Base-by-base conservation (phyloP, 805 yeast species). In the Spencermartinsiella europaea region DNA sequence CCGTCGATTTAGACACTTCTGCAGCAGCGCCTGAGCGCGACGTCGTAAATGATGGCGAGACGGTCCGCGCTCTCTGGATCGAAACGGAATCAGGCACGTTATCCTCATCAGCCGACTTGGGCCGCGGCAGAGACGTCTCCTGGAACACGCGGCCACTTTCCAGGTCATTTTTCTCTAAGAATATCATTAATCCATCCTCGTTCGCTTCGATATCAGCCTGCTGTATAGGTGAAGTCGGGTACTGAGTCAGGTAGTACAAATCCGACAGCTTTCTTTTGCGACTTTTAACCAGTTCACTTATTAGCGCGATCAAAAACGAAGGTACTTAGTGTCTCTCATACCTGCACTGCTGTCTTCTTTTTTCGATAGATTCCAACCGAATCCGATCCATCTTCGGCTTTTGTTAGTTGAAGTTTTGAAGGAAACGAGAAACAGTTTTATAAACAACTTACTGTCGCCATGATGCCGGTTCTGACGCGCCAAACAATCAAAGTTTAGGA, bases 211-310 rank as follows among this genome's bases (percentile, higher is more conserved):
- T 64, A 25, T 57, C 70, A 42, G 55, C 69, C 49, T 57, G 69
- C 48, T 72, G 71, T 53, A 59, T 67, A 40, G 68, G 79, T 53
- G 75, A 59, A 47, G 70, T 66, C 16, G 81, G 77, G 43, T 77
- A 62, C 49, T 77, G 62, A 8, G 85, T 70, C 12, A 82, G 73
- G 52, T 80, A 76, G 58, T 78, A 82, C 15, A 83, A 65, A 60
- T 81, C 85, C 1, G 83, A 72, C 20, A 83, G 67, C 56, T 78
- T 79, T 21, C 81, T 66, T 55, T 79, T 79, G 41, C 88, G 67
- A 38, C 69, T 67, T 49, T 70, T 67, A 10, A 77, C 65, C n/a
- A 78, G 63, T 41, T 70, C 73, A 38, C 66, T 62, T 33, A 8
- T 17, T 10, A n/a, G n/a, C n/a, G n/a, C n/a, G n/a, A n/a, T n/a